Base-by-base conservation (phyloP, 441 rosid genomes). In the Croton laevigatus region DNA sequence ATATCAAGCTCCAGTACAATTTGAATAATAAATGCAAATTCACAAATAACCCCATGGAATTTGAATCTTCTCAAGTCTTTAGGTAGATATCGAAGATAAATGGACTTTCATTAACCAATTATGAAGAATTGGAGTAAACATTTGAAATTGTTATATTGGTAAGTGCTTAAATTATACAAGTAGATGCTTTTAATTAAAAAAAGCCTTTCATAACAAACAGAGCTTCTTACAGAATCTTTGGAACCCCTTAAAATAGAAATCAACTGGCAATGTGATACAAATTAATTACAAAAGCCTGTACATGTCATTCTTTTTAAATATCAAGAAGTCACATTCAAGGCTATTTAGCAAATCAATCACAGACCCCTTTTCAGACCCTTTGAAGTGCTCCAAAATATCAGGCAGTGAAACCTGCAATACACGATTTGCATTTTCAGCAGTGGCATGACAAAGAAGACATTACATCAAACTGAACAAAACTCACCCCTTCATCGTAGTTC, bases 401-500 rank as follows among this genome's bases (percentile, higher is more conserved):
- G 79, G 34, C 36, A 70, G 36, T 19, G 82, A 60, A 70, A 74
- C 83, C 85, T 85, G 82, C 75, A 71, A 73, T n/a, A 27, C 32
- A 27, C 1, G 20, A 62, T 22, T 69, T 46, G 17, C 51, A 52
- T 53, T 1, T 40, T 40, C 44, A 40, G 1, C 2, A 27, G 32
- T 27, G 32, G 32, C 32, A 27, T 27, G 32, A 27, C 32, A 27
- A 27, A 27, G 12, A n/a, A 65, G 23, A 48, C 16, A n/a, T 57
- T 22, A 44, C 48, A n/a, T 9, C n/a, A 7, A 37, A 3, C 46
- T 32, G 54, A 48, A 11, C 10, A 48, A 22, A 9, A 38, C 88
- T 75, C 55, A 85, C 88, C 81, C 86, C 88, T 55, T 85, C 77
- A 48, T 70, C 81, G 69, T 55, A 60, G 45, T 68, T 75, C 75